Percentiles rank a stretch among this genome's conserved stretches.
phyloP scores from a whole-genome alignment of 306 rosid genomes.

The Cucurbita pepo region DNA sequence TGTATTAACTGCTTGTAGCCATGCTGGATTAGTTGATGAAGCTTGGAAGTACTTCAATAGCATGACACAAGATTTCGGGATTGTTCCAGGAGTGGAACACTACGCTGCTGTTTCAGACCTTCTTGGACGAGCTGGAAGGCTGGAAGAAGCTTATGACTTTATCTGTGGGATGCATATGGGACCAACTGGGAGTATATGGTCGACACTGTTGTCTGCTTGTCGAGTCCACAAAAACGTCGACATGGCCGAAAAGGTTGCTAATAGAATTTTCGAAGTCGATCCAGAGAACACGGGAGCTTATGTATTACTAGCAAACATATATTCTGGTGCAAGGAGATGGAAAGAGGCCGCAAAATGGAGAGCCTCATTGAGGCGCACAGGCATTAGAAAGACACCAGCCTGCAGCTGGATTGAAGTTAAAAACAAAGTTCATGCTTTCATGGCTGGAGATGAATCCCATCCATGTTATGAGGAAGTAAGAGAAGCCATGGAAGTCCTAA shows the following conservation, averaged over 20 bases:
- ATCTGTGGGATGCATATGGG: constrained; percentile 40
- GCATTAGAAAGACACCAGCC: constrained; percentile 67
- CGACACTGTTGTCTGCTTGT: constrained; percentile 74
- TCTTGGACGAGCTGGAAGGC: constrained; percentile 76
- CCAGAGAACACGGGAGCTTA: constrained; percentile 60
- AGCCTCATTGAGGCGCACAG: constrained; percentile 33
- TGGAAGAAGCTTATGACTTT: constrained; percentile 59
- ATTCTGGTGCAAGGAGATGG: constrained; percentile 65
- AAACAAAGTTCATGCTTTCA: constrained; percentile 49
- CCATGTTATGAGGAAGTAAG: constrained; percentile 43
- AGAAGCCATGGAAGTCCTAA: constrained; percentile 35
- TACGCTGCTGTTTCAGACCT: constrained; percentile 78
- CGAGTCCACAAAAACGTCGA: constrained; percentile 65
- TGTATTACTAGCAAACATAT: constrained; percentile 52
- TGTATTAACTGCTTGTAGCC: constrained; percentile 76
- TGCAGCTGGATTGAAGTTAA: constrained; percentile 91
- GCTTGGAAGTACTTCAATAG: constrained; percentile 57
- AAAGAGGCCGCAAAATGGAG: constrained; percentile 64
- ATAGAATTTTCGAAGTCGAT: constrained; percentile 39
- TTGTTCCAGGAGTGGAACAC: constrained; percentile 70
- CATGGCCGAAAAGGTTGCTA: constrained; percentile 63
- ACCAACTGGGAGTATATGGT: constrained; percentile 74
- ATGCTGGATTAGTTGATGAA: constrained; percentile 68
- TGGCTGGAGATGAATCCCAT: constrained; percentile 73
- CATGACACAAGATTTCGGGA: constrained; percentile 36